Evolutionary conservation across 768 basidiomycete genomes (phyloP).

Genomic region (Leccinum sublutescens): DNA sequence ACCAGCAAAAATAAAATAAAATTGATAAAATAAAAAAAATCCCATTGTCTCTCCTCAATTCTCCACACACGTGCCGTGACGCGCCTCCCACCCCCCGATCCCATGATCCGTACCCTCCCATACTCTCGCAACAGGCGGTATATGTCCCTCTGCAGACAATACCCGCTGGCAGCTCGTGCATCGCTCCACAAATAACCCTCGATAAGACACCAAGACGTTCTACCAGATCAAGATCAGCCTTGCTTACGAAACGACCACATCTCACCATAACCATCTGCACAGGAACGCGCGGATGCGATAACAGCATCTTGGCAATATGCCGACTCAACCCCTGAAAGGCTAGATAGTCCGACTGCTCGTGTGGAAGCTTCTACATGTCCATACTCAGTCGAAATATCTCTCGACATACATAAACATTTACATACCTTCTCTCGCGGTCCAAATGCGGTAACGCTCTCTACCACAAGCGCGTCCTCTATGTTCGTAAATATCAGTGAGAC

Average conservation of each 20-base stretch:
- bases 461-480: constrained; percentile 40
- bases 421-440: constrained; percentile 69
- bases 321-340: constrained; percentile 68
- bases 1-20: not conserved
- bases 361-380: constrained; percentile 53
- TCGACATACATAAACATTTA: not conserved
- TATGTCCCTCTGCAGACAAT: constrained; percentile 65
- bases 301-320: constrained; percentile 59
- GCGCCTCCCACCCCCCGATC: constrained; percentile 45
- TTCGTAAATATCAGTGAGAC: constrained; percentile 45
- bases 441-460: constrained; percentile 68
- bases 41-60: constrained; percentile 9
- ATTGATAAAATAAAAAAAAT: not conserved
- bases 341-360: constrained; percentile 64
- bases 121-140: constrained; percentile 66
- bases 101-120: constrained; percentile 38
- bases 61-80: constrained; percentile 48
- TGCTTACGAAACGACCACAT: not conserved
- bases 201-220: constrained; percentile 56
- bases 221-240: constrained; percentile 21
- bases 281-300: constrained; percentile 50
- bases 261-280: constrained; percentile 54
- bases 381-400: not conserved
- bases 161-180: constrained; percentile 65
- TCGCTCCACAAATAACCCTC: constrained; percentile 56